phyloP scores from a whole-genome alignment of 2,329 filamentous ascomycete genomes.

The Amauroascus niger region DNA sequence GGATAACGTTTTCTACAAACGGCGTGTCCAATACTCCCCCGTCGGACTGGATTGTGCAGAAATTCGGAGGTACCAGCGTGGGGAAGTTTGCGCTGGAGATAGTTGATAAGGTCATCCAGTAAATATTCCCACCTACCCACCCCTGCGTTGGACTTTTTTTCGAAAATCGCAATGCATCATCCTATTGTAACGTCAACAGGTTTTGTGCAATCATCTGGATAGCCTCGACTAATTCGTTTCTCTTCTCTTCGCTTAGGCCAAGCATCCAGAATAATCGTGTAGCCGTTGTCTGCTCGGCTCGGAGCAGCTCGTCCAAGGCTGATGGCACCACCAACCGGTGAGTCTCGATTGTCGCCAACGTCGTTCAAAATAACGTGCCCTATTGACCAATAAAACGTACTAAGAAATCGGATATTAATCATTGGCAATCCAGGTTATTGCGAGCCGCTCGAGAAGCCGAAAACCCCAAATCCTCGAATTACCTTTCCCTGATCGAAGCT shows the following conservation, averaged over 20 bases:
- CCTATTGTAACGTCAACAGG: neutral
- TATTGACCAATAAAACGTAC: neutral
- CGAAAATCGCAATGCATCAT: neutral
- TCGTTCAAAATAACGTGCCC: neutral
- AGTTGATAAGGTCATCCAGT: conserved; percentile 60
- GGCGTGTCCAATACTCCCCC: conserved; percentile 16
- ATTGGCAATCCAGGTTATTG: conserved; percentile 30
- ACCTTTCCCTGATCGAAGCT: conserved; percentile 64
- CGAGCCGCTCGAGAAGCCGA: conserved; percentile 43
- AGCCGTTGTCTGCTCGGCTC: conserved; percentile 88
- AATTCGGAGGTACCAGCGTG: conserved; percentile 90
- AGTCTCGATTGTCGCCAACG: conserved; percentile 35
- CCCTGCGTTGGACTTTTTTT: conserved; percentile 5
- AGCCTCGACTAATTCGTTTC: neutral
- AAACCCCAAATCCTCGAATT: conserved; percentile 45
- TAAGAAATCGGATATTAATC: neutral
- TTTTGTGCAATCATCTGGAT: neutral
- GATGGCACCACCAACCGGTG: conserved; percentile 93
- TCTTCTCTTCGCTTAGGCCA: conserved; percentile 36
- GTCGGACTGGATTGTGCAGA: conserved; percentile 70
- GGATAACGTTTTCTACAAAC: conserved; percentile 17
- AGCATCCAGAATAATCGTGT: conserved; percentile 61
- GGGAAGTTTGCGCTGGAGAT: conserved; percentile 82
- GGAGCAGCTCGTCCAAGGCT: conserved; percentile 87
- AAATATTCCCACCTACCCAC: conserved; percentile 24